A percentile compares a stretch with the other conserved stretches of the same genome.
These are phyloP conservation scores for Arthrobotrys iridis DNA, from an alignment of 2,329 filamentous ascomycete species.

Conservation along the genomic window DNA sequence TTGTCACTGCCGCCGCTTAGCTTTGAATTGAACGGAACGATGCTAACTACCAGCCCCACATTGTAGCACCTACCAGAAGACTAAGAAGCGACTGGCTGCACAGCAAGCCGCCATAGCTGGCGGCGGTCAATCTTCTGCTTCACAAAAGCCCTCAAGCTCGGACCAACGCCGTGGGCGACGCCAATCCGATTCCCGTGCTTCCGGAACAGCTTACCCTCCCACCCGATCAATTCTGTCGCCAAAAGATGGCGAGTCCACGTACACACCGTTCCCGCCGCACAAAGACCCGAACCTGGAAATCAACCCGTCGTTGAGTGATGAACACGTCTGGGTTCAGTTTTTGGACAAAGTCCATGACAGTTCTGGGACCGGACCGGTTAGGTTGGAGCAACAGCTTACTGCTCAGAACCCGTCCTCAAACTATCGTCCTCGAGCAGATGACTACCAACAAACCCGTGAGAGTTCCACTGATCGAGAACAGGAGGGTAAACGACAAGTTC, in stretches of 20 bases:
- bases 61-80: slow-evolving; percentile 51
- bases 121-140: slow-evolving; percentile 14
- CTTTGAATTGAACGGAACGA: not conserved
- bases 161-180: slow-evolving; percentile 36
- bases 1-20: not conserved
- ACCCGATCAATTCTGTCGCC: slow-evolving; percentile 49
- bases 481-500: slow-evolving; percentile 48
- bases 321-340: slow-evolving; percentile 53
- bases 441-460: slow-evolving; percentile 44
- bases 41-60: not conserved
- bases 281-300: slow-evolving; percentile 34
- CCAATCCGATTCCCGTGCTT: slow-evolving; percentile 40
- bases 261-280: slow-evolving; percentile 39
- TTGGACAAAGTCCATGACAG: slow-evolving; percentile 49
- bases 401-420: slow-evolving; percentile 39
- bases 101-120: slow-evolving; percentile 40
- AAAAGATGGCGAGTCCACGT: slow-evolving; percentile 30
- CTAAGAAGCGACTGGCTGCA: slow-evolving; percentile 50
- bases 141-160: not conserved
- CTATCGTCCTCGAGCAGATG: slow-evolving; percentile 38
- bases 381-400: slow-evolving; percentile 46
- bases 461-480: slow-evolving; percentile 48
- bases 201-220: slow-evolving; percentile 29
- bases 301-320: slow-evolving; percentile 48
- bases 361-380: slow-evolving; percentile 29